Evolutionary conservation across 176 grass and related monocot genomes (phyloP), one percentile per base, ranked within the genome.

Genomic region (Oryza rufipogon): DNA sequence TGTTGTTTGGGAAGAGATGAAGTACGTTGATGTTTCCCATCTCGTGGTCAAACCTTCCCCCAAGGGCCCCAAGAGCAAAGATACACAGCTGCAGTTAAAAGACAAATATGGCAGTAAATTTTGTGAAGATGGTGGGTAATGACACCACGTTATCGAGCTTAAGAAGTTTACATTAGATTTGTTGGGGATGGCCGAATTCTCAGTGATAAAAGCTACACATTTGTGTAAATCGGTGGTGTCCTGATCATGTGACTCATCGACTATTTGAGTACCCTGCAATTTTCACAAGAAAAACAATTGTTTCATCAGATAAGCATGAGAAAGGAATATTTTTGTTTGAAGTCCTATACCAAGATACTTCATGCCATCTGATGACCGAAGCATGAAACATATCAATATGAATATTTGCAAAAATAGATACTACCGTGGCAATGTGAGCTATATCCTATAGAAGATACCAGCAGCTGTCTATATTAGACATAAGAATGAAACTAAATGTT

Each of bases 191-290:
- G 67, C 75, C 15, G 33, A 61, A 19, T 73, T 56, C 30, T 83
- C 76, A 10, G 71, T 85, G 66, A 92, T 75, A 81, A 83, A 91
- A 77, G 92, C 46, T 78, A 97, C 7, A 38, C 95, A 97, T 84
- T 97, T 97, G 81, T 97, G 90, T 20, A 97, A 85, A 82, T 97
- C 95, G 17, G 90, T 97, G 25, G 95, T 97, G 66, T 97, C 92
- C 81, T 97, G 95, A 79, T 97, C 90, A 78, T 94, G 66, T 26
- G 92, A 94, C 80, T 91, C 88, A 81, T 97, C 90, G 46, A 89
- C 86, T 86, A 97, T 77, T 66, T 73, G 63, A 33, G 88, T 85
- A n/a, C 86, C 90, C 95, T 97, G 84, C 5, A 86, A 47, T 86
- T 73, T 72, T 79, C 42, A 79, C 8, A 51, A 51, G 20, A 86